Evolutionary conservation across 345 rosid genomes (phyloP).

Genomic region (Aegle marmelos): DNA sequence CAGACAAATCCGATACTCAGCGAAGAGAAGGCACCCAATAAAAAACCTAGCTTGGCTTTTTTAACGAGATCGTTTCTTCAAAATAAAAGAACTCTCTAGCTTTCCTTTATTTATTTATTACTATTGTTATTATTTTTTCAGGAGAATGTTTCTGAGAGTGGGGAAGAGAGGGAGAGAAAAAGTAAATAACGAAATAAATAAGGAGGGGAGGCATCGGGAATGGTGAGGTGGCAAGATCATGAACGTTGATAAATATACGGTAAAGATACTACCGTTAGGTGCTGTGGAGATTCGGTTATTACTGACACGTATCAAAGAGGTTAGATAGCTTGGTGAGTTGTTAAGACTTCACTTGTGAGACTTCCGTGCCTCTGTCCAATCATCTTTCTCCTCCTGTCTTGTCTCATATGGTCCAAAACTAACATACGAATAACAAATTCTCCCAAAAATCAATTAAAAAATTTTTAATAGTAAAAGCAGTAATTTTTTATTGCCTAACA

Average conservation of each 20-base stretch:
- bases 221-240: background rate
- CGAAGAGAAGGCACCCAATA: conserved; percentile 16
- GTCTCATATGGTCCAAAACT: background rate
- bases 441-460: too few relatives aligned
- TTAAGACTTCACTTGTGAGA: conserved; percentile 10
- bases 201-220: background rate
- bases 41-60: conserved; percentile 17
- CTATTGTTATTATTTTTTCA: background rate
- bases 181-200: background rate
- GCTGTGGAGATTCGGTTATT: conserved; percentile 6
- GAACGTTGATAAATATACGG: background rate
- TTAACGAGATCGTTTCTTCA: conserved; percentile 6
- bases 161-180: background rate
- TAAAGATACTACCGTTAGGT: conserved; percentile 1
- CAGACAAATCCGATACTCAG: background rate
- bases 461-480: too few relatives aligned
- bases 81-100: background rate
- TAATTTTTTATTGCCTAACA: too few relatives aligned
- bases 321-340: background rate
- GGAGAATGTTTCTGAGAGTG: background rate
- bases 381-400: background rate
- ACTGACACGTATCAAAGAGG: conserved; percentile 15
- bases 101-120: too few relatives aligned
- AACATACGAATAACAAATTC: too few relatives aligned
- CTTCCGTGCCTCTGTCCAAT: background rate